Percentiles rank a stretch among this genome's conserved stretches.
These are phyloP conservation scores for Fusarium phyllophilum DNA, from an alignment of 2,329 filamentous ascomycete species.

Conservation along the genomic window DNA sequence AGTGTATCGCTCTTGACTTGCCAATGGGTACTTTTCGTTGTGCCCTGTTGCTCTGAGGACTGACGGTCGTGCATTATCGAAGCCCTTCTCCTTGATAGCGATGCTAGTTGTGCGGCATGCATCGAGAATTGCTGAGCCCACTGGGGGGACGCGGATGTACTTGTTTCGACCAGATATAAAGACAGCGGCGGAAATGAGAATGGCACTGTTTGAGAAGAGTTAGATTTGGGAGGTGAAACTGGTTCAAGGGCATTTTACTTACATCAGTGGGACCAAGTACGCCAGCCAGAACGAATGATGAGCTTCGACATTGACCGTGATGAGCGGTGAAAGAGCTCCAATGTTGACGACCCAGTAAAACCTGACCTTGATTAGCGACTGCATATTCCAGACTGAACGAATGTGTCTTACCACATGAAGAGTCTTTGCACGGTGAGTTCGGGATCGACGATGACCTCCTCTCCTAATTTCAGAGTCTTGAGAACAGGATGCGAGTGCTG, in stretches of 20 bases:
- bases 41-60: neutral
- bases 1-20: neutral
- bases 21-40: neutral
- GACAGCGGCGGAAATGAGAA: neutral
- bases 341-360: constrained; percentile 13
- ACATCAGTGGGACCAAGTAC: neutral
- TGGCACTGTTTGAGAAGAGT: neutral
- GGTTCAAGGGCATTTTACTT: neutral
- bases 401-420: neutral
- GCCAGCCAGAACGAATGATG: constrained; percentile 4
- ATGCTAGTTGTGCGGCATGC: neutral
- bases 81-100: neutral
- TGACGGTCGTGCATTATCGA: neutral
- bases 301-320: neutral
- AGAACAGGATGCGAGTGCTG: neutral
- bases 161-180: constrained; percentile 1
- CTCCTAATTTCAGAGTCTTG: constrained; percentile 1
- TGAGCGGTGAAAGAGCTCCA: constrained; percentile 1
- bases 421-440: neutral
- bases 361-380: fast-evolving
- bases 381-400: fast-evolving
- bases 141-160: neutral
- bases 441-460: neutral
- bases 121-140: constrained; percentile 5
- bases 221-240: neutral